These are phyloP conservation scores for Suillus sp. DNA, from an alignment of 768 basidiomycete genomes.

Conservation along the genomic window DNA sequence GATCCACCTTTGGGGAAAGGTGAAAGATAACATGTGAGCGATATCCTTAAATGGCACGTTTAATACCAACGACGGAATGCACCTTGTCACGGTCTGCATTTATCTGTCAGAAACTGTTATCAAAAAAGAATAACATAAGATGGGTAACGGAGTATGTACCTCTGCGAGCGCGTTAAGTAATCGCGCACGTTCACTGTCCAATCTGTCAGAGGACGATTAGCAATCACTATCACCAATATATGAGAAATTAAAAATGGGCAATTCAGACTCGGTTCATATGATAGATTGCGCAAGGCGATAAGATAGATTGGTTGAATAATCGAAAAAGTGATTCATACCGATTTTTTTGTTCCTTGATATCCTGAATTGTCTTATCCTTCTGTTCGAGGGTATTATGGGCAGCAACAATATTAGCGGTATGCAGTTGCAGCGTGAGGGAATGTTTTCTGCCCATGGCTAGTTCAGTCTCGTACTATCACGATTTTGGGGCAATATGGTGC, in stretches of 20 bases:
- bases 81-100: slow-evolving; percentile 84
- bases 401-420: slow-evolving; percentile 85
- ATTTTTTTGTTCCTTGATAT: slow-evolving; percentile 82
- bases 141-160: slow-evolving; percentile 42
- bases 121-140: slow-evolving; percentile 12
- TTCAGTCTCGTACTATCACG: not conserved
- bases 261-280: not conserved
- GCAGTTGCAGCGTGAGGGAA: slow-evolving; percentile 78
- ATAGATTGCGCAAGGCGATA: not conserved
- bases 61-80: slow-evolving; percentile 12
- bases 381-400: slow-evolving; percentile 79
- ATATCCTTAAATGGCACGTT: slow-evolving; percentile 8
- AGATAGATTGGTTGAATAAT: not conserved
- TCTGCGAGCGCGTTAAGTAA: slow-evolving; percentile 69
- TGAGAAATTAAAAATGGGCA: slow-evolving; percentile 17
- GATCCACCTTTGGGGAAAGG: slow-evolving; percentile 51
- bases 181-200: slow-evolving; percentile 75
- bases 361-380: slow-evolving; percentile 77
- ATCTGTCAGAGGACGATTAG: slow-evolving; percentile 39
- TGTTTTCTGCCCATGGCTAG: slow-evolving; percentile 59
- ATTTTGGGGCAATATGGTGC: slow-evolving; percentile 17
- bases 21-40: slow-evolving; percentile 12
- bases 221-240: slow-evolving; percentile 10
- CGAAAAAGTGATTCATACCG: slow-evolving; percentile 50
- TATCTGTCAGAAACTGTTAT: slow-evolving; percentile 44